Evolutionary conservation across 2,329 filamentous ascomycete species (phyloP).

Genomic region (Ophiostoma sp.): DNA sequence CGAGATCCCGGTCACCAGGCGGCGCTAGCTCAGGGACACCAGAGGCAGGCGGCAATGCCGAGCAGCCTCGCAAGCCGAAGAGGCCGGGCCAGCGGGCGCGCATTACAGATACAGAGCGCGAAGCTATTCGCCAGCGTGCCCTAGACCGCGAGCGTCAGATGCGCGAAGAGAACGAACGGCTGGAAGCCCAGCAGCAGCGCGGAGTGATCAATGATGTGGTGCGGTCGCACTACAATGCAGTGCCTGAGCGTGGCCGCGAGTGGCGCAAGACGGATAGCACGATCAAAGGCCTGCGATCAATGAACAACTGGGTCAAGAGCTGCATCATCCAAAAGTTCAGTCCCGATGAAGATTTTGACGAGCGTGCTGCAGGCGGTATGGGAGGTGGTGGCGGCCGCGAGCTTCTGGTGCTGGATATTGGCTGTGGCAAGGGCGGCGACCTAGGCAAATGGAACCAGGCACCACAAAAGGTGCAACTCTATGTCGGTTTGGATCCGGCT

Average conservation of each 20-base stretch:
- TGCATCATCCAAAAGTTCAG: slow-evolving; percentile 96
- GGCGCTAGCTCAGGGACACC: not conserved
- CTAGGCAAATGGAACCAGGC: slow-evolving; percentile 93
- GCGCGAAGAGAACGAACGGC: slow-evolving; percentile 36
- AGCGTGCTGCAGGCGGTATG: slow-evolving; percentile 51
- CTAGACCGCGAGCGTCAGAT: slow-evolving; percentile 49
- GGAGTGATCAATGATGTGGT: slow-evolving; percentile 78
- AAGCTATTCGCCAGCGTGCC: slow-evolving; percentile 59
- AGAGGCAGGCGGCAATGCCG: slow-evolving; percentile 27
- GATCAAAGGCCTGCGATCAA: slow-evolving; percentile 88
- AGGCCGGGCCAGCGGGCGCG: slow-evolving; percentile 62
- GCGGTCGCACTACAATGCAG: slow-evolving; percentile 89
- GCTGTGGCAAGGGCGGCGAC: slow-evolving; percentile 95
- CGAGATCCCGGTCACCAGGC: slow-evolving; percentile 47
- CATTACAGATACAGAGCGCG: slow-evolving; percentile 61
- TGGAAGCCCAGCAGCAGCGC: slow-evolving; percentile 39
- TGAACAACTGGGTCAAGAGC: slow-evolving; percentile 99
- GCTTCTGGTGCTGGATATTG: slow-evolving; percentile 83
- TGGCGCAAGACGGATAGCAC: slow-evolving; percentile 92
- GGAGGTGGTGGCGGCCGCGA: slow-evolving; percentile 51
- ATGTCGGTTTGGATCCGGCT: slow-evolving; percentile 90
- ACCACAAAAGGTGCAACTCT: slow-evolving; percentile 83
- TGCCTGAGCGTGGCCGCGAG: slow-evolving; percentile 86
- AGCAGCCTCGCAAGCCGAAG: slow-evolving; percentile 60
- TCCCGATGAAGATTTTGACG: slow-evolving; percentile 66